Conservation (phyloP, 129 eudicot genomes). For the Flaveria trinervia region DNA sequence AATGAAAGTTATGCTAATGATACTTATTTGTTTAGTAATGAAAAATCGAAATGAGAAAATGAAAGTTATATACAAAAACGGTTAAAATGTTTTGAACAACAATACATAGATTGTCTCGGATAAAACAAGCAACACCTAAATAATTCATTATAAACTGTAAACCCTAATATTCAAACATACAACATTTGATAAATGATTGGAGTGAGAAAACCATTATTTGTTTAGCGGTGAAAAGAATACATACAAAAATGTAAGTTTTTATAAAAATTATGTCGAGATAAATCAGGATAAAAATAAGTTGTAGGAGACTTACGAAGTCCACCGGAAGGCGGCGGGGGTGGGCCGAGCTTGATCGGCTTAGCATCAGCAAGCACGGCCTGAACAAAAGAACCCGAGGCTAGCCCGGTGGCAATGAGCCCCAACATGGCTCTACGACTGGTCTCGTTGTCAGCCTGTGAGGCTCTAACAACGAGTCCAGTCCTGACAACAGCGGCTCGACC, state of each 20-base stretch:
- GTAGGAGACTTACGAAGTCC: slow-evolving; percentile 72
- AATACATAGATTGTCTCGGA: no score
- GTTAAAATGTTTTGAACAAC: no score
- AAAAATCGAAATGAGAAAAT: no score
- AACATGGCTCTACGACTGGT: slow-evolving; percentile 85
- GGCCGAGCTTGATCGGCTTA: slow-evolving; percentile 74
- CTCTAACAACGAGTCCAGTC: slow-evolving; percentile 62
- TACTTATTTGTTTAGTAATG: no score
- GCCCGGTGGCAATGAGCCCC: slow-evolving; percentile 89
- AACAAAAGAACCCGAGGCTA: slow-evolving; percentile 74
- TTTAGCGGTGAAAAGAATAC: no score
- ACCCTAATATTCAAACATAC: no score
- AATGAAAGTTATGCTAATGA: no score
- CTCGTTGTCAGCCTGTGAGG: slow-evolving; percentile 75
- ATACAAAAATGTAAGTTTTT: neutral
- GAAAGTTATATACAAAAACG: no score
- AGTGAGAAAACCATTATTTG: no score
- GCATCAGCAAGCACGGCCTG: slow-evolving; percentile 91
- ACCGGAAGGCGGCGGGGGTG: slow-evolving; percentile 88
- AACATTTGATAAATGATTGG: no score
- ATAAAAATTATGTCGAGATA: neutral
- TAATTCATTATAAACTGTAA: no score
- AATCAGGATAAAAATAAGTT: neutral
- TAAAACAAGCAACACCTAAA: no score
- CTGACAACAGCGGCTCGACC: slow-evolving; percentile 40